Conservation (phyloP, 768 basidiomycete species). For the Melanogaster broomeanus region DNA sequence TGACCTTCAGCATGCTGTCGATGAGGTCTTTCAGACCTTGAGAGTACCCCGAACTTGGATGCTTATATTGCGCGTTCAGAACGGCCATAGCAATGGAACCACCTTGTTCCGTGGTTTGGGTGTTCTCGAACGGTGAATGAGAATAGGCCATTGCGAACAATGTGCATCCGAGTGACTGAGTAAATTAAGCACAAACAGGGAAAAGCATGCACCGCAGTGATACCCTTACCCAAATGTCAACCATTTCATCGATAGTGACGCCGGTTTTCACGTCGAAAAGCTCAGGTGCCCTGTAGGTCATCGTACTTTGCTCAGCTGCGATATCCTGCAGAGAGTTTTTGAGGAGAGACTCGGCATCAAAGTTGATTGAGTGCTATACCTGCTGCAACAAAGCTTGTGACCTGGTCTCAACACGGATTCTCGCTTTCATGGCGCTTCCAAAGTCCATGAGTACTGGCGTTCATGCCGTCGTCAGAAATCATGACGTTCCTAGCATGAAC, state of each 20-base stretch:
- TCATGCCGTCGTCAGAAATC: slow-evolving; percentile 86
- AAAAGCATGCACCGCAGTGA: neutral
- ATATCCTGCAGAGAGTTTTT: slow-evolving; percentile 62
- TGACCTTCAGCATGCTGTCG: slow-evolving; percentile 79
- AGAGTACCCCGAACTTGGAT: slow-evolving; percentile 85
- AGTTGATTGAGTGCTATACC: slow-evolving; percentile 40
- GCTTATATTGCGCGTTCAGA: slow-evolving; percentile 88
- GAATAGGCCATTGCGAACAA: slow-evolving; percentile 93
- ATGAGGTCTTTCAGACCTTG: slow-evolving; percentile 82
- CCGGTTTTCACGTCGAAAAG: slow-evolving; percentile 97
- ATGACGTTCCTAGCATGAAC: slow-evolving; percentile 77
- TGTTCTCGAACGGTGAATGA: slow-evolving; percentile 95
- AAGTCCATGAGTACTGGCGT: slow-evolving; percentile 97
- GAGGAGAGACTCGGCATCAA: neutral
- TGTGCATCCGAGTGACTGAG: slow-evolving; percentile 91
- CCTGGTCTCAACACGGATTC: slow-evolving; percentile 78
- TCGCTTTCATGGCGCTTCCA: slow-evolving; percentile 86
- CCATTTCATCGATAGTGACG: slow-evolving; percentile 84
- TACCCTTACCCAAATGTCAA: slow-evolving; percentile 87
- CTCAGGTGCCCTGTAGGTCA: slow-evolving; percentile 98
- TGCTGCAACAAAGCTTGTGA: slow-evolving; percentile 90
- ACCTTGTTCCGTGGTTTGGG: slow-evolving; percentile 89
- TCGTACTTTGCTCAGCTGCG: slow-evolving; percentile 96
- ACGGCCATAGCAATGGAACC: slow-evolving; percentile 99
- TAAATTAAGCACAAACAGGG: slow-evolving; percentile 5